These are phyloP conservation scores for Colletotrichum filicis DNA, from an alignment of 2,329 filamentous ascomycete species.

Conservation along the genomic window DNA sequence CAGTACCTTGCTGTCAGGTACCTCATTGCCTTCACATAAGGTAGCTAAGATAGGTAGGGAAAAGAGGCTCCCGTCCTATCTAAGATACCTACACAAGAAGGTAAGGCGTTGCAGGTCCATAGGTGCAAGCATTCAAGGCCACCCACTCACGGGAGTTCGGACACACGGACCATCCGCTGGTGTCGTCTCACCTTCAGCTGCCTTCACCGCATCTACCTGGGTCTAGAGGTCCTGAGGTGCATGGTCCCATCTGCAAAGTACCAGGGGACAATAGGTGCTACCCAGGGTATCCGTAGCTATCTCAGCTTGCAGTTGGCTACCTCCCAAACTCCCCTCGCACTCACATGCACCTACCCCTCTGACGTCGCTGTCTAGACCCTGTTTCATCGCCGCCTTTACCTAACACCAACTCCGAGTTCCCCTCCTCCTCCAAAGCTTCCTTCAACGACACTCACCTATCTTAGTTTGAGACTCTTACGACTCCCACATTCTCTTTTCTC, in stretches of 20 bases:
- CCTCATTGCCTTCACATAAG: no score
- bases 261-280: no score
- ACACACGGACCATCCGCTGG: conserved; percentile 26
- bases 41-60: neutral
- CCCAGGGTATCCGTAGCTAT: neutral
- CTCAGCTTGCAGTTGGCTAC: conserved; percentile 1
- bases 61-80: conserved; percentile 1
- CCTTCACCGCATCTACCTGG: conserved; percentile 18
- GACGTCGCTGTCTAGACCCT: conserved; percentile 29
- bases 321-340: conserved; percentile 11
- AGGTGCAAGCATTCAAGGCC: neutral
- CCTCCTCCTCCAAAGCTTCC: conserved; percentile 29
- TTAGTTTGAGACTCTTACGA: neutral
- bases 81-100: no score
- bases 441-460: conserved; percentile 2
- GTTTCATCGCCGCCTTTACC: conserved; percentile 20
- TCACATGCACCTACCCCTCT: conserved; percentile 27
- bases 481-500: neutral
- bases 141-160: conserved; percentile 23
- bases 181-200: conserved; percentile 22
- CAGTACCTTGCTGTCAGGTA: no score
- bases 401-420: conserved; percentile 23
- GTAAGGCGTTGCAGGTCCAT: neutral
- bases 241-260: neutral
- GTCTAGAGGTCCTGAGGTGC: neutral